Conservation (phyloP, 2,329 filamentous ascomycete species). For the Aschersonia sp. region DNA sequence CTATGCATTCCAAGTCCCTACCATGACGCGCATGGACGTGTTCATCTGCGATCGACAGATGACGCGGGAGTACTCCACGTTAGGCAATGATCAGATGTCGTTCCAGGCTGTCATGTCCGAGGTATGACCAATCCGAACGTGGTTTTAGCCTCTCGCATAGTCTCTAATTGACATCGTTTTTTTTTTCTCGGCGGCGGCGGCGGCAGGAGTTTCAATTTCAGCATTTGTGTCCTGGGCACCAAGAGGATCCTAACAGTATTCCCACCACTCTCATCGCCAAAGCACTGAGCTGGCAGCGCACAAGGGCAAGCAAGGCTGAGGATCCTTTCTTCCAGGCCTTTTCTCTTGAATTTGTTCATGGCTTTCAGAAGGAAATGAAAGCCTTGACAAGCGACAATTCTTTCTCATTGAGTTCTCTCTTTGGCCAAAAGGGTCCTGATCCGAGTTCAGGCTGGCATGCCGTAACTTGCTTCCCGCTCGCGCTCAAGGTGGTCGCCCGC, state of each 20-base stretch:
- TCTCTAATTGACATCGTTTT: neutral
- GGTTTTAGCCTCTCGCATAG: too few relatives aligned
- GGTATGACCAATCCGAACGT: neutral
- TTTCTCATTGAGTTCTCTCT: neutral
- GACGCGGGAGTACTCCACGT: slow-evolving; percentile 5
- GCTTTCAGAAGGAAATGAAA: slow-evolving; percentile 3
- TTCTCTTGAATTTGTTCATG: slow-evolving; percentile 5
- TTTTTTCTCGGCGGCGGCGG: neutral
- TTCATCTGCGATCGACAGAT: slow-evolving; percentile 6
- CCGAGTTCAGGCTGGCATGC: slow-evolving; percentile 1
- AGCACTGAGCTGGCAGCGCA: slow-evolving; percentile 6
- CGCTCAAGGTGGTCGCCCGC: slow-evolving; percentile 5
- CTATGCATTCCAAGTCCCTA: slow-evolving; percentile 6
- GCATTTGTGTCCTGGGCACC: slow-evolving; percentile 3
- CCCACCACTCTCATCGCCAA: slow-evolving; percentile 5
- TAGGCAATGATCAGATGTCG: slow-evolving; percentile 5
- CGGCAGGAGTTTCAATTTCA: slow-evolving; percentile 7
- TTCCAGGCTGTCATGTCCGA: slow-evolving; percentile 5
- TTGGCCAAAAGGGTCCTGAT: neutral
- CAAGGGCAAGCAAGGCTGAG: slow-evolving; percentile 3
- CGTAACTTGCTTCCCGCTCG: slow-evolving; percentile 6
- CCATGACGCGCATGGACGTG: slow-evolving; percentile 7
- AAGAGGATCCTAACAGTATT: slow-evolving; percentile 3
- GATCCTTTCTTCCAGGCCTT: slow-evolving; percentile 6
- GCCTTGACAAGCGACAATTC: neutral